Base-by-base conservation (phyloP, 2,329 filamentous ascomycete genomes). In the Penicillium sp. region DNA sequence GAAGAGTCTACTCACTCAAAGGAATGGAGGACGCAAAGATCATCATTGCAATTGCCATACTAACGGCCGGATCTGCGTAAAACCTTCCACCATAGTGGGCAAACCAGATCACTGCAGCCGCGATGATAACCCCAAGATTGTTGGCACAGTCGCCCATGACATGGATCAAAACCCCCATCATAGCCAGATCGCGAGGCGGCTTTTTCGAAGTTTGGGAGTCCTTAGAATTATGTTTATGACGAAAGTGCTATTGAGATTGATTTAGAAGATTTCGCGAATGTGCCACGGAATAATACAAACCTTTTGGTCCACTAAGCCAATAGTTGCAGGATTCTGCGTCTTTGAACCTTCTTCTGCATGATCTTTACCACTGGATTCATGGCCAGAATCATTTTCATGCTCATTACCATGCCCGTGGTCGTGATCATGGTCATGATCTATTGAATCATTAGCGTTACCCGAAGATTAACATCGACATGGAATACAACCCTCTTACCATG, bases 141-240 rank as follows among this genome's bases (percentile, higher is more conserved):
- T 90, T 91, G 56, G 87, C 75, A 2, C 86, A 85, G 61, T 91
- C 88, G 26, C 86, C 84, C 2, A 88, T 61, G 20, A 91, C 80
- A 61, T 91, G 88, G 12, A 88, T 72, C n/a, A 90, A 65, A 1
- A 89, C 86, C 1, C 84, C 87, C 47, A 88, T 71, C 76, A 89
- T 85, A 13, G 84, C 86, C n/a, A 91, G 76, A 63, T 91, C 84
- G 3, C 49, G 40, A 7, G 47, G n/a, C 1, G 41, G 27, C 12
- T 47, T 56, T 12, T 26, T 29, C 1, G 34, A 37, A 13, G 17
- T 6, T n/a, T 40, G 23, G 17, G n/a, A 8, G 53, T 77, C 77
- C 0, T 76, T 49, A 4, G 46, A 51, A 50, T 58, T 59, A 33
- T 69, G 61, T n/a, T 62, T 59, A 46, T 66, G 59, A 20, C 62